phyloP scores from a whole-genome alignment of 2,329 filamentous ascomycete genomes.

The Penicillium rolfsii region DNA sequence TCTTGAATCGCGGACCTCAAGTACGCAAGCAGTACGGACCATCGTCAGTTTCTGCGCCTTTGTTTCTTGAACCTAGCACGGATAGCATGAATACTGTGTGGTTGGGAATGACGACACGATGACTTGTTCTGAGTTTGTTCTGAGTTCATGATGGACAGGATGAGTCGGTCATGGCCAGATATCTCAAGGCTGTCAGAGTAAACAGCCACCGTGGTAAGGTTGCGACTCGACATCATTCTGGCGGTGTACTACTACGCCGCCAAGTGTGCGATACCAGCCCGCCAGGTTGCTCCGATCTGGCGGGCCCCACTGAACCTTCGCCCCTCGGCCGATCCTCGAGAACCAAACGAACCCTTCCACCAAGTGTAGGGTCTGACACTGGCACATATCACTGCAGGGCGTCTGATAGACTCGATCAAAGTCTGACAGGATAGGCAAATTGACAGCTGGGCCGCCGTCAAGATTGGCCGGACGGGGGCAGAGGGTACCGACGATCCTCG shows the following conservation, averaged over 20 bases:
- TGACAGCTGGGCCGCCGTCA: not conserved
- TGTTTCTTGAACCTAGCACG: not conserved
- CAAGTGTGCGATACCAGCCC: slow-evolving; percentile 6
- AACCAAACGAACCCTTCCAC: not conserved
- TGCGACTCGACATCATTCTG: slow-evolving; percentile 24
- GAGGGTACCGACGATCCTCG: not conserved
- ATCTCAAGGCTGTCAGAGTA: not conserved
- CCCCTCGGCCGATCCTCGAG: not conserved
- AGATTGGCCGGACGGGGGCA: not conserved
- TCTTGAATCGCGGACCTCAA: too few species aligned
- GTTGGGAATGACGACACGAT: not conserved
- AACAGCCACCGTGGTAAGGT: not conserved
- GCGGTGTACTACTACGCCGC: slow-evolving; percentile 18
- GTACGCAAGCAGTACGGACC: too few species aligned
- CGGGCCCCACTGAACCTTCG: not conserved
- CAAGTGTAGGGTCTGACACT: not conserved
- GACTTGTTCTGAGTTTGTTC: not conserved
- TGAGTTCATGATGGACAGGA: not conserved
- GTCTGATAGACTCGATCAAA: not conserved
- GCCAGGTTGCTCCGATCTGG: slow-evolving; percentile 1
- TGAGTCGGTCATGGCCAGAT: not conserved
- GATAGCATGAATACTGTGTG: not conserved
- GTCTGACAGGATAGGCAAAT: not conserved
- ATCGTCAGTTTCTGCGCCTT: not conserved
- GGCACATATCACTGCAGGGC: not conserved